Conservation (phyloP, 371 early-diverging fungal genomes). For the Vairimorpha apis region DNA sequence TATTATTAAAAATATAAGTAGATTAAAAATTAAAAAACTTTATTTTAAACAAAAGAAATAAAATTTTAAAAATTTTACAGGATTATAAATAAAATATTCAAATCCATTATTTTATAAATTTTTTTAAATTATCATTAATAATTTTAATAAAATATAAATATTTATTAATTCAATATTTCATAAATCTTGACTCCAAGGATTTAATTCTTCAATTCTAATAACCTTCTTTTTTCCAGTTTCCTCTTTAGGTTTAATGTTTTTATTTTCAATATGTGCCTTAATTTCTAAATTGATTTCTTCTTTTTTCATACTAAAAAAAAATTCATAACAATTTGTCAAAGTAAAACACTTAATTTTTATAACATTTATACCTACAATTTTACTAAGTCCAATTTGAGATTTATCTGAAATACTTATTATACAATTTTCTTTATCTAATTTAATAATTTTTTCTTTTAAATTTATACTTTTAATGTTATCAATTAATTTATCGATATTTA, state of each 20-base stretch:
- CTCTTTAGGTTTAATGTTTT: neutral
- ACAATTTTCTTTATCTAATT: slow-evolving; percentile 23
- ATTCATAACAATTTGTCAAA: slow-evolving; percentile 24
- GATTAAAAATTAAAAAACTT: too few relatives aligned
- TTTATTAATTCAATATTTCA: too few relatives aligned
- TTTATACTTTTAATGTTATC: neutral
- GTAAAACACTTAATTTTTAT: slow-evolving; percentile 21
- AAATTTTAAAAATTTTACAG: too few relatives aligned
- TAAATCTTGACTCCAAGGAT: slow-evolving; percentile 24
- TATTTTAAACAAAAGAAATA: too few relatives aligned
- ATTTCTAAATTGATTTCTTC: neutral
- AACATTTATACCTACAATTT: slow-evolving; percentile 18
- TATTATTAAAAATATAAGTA: too few relatives aligned
- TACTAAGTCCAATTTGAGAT: slow-evolving; percentile 23
- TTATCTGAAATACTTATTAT: slow-evolving; percentile 10
- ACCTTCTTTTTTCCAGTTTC: neutral
- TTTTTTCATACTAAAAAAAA: slow-evolving; percentile 16
- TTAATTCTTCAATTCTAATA: slow-evolving; percentile 30
- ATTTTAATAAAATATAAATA: too few relatives aligned
- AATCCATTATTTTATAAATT: too few relatives aligned
- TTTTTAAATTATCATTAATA: too few relatives aligned
- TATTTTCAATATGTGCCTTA: neutral
- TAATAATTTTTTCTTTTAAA: slow-evolving; percentile 15
- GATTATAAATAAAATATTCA: too few relatives aligned
- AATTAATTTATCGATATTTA: slow-evolving; percentile 11